phyloP scores from a whole-genome alignment of 768 basidiomycete genomes.

The Boletus coccyginus region DNA sequence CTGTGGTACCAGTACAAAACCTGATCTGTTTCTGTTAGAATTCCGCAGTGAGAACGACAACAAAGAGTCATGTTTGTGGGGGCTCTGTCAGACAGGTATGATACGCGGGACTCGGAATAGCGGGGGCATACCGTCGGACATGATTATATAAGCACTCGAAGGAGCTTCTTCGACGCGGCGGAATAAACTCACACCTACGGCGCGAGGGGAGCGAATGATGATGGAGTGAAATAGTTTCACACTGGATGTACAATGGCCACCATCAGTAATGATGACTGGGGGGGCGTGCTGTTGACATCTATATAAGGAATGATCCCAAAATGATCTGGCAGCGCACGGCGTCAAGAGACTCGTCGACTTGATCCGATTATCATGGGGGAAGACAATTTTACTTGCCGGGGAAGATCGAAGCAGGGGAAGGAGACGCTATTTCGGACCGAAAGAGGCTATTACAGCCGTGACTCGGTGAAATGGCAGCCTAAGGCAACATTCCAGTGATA shows the following conservation, averaged over 20 bases:
- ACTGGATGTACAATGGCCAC: not conserved
- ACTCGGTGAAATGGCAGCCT: not conserved
- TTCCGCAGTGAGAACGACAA: no score
- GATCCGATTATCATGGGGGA: slow-evolving; percentile 10
- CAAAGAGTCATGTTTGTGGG: no score
- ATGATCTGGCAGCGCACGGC: not conserved
- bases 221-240: not conserved
- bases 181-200: not conserved
- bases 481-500: not conserved
- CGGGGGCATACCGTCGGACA: no score
- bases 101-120: no score
- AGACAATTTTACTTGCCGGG: not conserved
- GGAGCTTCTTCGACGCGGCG: not conserved
- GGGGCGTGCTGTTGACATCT: not conserved
- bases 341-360: not conserved
- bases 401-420: not conserved
- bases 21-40: not conserved
- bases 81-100: no score
- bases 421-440: not conserved
- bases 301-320: not conserved
- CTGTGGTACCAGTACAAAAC: not conserved
- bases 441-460: not conserved
- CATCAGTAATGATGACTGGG: not conserved
- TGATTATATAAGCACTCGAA: no score
- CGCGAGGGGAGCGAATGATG: not conserved